A percentile compares a stretch with the other conserved stretches of the same genome.
These are phyloP conservation scores for Huntiella bhutanensis DNA, from an alignment of 2,329 filamentous ascomycete genomes.

Conservation along the genomic window DNA sequence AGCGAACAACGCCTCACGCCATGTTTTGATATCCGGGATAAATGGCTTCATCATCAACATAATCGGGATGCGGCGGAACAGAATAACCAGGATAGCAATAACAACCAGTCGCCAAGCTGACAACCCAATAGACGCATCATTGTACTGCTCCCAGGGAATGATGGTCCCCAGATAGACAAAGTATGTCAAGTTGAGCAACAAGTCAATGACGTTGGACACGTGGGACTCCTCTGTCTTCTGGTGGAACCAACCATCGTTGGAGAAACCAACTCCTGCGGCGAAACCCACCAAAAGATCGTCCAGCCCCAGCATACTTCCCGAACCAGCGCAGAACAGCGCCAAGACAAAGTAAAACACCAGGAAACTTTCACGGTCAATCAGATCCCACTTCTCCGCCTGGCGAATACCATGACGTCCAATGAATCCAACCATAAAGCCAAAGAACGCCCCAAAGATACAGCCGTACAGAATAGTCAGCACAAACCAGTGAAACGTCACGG, in stretches of 20 bases:
- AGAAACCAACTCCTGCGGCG: slow-evolving; percentile 91
- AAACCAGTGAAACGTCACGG: slow-evolving; percentile 72
- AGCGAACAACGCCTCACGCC: slow-evolving; percentile 90
- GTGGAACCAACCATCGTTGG: slow-evolving; percentile 96
- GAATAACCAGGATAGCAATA: slow-evolving; percentile 77
- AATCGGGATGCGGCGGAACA: slow-evolving; percentile 89
- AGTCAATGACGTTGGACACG: slow-evolving; percentile 96
- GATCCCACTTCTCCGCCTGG: slow-evolving; percentile 59
- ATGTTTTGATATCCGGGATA: slow-evolving; percentile 94
- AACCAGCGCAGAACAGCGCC: slow-evolving; percentile 86
- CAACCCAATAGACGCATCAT: slow-evolving; percentile 53
- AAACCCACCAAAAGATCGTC: slow-evolving; percentile 93
- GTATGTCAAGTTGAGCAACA: slow-evolving; percentile 90
- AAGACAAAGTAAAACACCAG: slow-evolving; percentile 97
- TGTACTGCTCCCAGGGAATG: slow-evolving; percentile 88
- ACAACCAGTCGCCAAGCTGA: slow-evolving; percentile 83
- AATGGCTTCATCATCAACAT: slow-evolving; percentile 83
- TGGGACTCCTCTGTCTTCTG: slow-evolving; percentile 97
- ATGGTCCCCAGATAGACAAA: slow-evolving; percentile 97
- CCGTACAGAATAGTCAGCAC: slow-evolving; percentile 85
- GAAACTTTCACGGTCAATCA: slow-evolving; percentile 93
- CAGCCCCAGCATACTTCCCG: slow-evolving; percentile 74
- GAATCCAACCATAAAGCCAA: slow-evolving; percentile 75
- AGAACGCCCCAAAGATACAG: slow-evolving; percentile 80
- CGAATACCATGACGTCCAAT: slow-evolving; percentile 80